Conservation (phyloP, 2,329 filamentous ascomycete species). For the Epichloe festucae region DNA sequence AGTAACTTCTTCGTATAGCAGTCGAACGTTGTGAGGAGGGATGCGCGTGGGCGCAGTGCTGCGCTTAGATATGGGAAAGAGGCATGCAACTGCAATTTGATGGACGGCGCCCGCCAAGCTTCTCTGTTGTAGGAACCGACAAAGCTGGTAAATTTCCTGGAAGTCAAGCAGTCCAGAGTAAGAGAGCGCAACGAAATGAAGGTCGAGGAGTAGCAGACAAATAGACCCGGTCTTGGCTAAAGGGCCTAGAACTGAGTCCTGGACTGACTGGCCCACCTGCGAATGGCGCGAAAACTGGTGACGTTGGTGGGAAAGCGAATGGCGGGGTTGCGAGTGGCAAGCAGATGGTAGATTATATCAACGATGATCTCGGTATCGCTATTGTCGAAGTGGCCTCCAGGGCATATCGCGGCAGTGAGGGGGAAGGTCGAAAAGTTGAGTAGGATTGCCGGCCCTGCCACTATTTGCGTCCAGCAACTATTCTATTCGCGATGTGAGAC, state of each 20-base stretch:
- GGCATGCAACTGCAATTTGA: not conserved
- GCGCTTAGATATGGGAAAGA: not conserved
- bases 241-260: not conserved
- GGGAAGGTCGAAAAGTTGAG: not conserved
- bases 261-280: not conserved
- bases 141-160: not conserved
- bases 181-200: not conserved
- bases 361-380: slow-evolving; percentile 5
- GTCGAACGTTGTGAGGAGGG: not conserved
- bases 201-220: not conserved
- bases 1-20: not conserved
- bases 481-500: not conserved
- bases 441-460: not conserved
- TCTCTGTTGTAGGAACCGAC: not conserved
- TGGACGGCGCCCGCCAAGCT: not conserved
- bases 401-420: not conserved
- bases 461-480: not conserved
- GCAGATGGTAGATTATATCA: not conserved
- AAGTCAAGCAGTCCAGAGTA: not conserved
- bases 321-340: slow-evolving; percentile 1
- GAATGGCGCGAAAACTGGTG: not conserved
- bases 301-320: slow-evolving; percentile 1
- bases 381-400: slow-evolving; percentile 3
- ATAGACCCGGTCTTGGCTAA: slow-evolving; percentile 1
- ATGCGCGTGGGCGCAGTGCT: not conserved